Conservation (phyloP, 2,329 filamentous ascomycete genomes). For the Cladosporium cucumerinum region DNA sequence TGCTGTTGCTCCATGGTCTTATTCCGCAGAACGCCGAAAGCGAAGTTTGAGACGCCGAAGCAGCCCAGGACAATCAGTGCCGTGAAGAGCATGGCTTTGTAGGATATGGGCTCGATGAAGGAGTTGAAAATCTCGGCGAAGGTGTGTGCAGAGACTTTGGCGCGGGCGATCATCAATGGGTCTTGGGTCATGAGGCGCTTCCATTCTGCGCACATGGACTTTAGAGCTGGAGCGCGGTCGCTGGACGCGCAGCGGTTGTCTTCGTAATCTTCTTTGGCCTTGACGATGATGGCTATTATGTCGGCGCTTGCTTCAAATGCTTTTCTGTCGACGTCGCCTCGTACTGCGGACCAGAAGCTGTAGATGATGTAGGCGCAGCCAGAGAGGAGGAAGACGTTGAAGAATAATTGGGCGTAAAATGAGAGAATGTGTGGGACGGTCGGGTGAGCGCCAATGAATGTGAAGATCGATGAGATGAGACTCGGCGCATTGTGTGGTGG, state of each 20-base stretch:
- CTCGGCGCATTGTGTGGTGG: constrained; percentile 22
- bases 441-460: constrained; percentile 62
- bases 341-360: constrained; percentile 65
- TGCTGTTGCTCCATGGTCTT: constrained; percentile 33
- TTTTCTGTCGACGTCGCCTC: constrained; percentile 70
- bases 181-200: constrained; percentile 83
- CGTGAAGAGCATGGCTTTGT: constrained; percentile 68
- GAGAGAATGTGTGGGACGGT: constrained; percentile 63
- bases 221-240: constrained; percentile 68
- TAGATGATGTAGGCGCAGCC: constrained; percentile 64
- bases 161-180: constrained; percentile 70
- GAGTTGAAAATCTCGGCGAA: constrained; percentile 91
- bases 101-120: constrained; percentile 85
- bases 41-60: constrained; percentile 58
- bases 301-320: constrained; percentile 62
- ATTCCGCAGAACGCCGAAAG: constrained; percentile 54
- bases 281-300: constrained; percentile 68
- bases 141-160: constrained; percentile 79
- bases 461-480: constrained; percentile 50
- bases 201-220: constrained; percentile 74
- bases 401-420: constrained; percentile 62
- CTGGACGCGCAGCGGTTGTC: constrained; percentile 71
- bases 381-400: constrained; percentile 62
- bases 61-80: constrained; percentile 48
- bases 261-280: constrained; percentile 69